Conservation (phyloP, 2,329 filamentous ascomycete genomes). For the Nemania sp. region DNA sequence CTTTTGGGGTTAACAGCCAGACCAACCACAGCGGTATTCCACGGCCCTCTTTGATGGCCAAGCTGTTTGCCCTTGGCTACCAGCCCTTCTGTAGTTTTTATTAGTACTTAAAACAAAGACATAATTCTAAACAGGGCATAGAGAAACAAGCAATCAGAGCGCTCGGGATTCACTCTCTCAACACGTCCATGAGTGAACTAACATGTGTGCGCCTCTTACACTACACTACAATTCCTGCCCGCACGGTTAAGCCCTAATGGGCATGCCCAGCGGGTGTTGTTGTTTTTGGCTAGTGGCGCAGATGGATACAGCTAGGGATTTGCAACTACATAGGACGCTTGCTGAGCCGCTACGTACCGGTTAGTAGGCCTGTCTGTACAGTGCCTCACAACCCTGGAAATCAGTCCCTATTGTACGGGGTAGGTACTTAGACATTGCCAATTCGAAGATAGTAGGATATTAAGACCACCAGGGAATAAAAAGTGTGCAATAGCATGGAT, state of each 20-base stretch:
- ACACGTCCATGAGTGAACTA: too few relatives aligned
- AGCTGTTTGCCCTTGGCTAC: neutral
- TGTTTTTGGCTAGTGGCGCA: neutral
- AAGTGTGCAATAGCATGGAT: too few relatives aligned
- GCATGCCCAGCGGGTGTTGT: too few relatives aligned
- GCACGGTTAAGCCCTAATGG: neutral
- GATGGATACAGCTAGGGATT: neutral
- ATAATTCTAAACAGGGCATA: neutral
- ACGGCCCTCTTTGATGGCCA: neutral
- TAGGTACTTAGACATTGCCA: too few relatives aligned
- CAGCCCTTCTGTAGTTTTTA: too few relatives aligned
- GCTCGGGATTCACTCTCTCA: too few relatives aligned
- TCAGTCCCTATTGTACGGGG: too few relatives aligned
- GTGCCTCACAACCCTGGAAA: neutral
- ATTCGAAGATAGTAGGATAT: too few relatives aligned
- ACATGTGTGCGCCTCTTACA: too few relatives aligned
- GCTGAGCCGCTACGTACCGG: too few relatives aligned
- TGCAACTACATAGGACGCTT: neutral
- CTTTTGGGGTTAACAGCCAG: neutral
- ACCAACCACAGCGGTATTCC: neutral
- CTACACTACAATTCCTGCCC: neutral
- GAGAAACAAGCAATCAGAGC: neutral
- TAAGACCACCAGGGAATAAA: too few relatives aligned
- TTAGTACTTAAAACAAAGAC: neutral
- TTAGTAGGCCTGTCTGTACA: too few relatives aligned